These are phyloP conservation scores for Zoysia pacifica DNA, from an alignment of 176 grass and related monocot genomes.

Conservation along the genomic window DNA sequence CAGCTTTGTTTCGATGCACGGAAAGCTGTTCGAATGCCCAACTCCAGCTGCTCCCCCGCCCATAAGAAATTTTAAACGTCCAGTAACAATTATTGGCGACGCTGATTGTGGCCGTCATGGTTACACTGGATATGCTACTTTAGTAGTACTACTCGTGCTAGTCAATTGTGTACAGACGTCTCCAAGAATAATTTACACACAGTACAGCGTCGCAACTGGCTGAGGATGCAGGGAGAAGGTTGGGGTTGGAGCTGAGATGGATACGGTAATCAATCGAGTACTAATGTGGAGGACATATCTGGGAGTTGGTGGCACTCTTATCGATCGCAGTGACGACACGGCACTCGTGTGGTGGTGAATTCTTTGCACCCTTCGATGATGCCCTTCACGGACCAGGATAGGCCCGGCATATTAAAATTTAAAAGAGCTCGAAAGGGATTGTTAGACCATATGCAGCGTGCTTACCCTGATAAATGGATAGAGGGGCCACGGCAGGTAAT, in stretches of 20 bases:
- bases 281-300: no score
- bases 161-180: neutral
- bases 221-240: neutral
- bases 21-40: neutral
- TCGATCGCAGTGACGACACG: neutral
- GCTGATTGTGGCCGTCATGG: neutral
- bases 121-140: neutral
- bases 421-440: constrained; percentile 1
- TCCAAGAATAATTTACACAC: neutral
- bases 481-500: neutral
- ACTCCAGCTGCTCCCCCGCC: neutral
- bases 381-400: neutral
- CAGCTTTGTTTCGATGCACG: neutral
- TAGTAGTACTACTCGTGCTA: neutral
- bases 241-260: neutral
- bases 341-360: neutral
- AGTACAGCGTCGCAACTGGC: neutral
- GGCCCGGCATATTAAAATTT: neutral
- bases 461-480: neutral
- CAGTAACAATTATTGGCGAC: neutral
- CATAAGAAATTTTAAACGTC: neutral
- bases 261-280: no score
- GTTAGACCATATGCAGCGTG: neutral
- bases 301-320: neutral
- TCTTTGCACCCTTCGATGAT: neutral